Conservation (phyloP, 2,329 filamentous ascomycete species). For the Ascocoryne sarcoides region DNA sequence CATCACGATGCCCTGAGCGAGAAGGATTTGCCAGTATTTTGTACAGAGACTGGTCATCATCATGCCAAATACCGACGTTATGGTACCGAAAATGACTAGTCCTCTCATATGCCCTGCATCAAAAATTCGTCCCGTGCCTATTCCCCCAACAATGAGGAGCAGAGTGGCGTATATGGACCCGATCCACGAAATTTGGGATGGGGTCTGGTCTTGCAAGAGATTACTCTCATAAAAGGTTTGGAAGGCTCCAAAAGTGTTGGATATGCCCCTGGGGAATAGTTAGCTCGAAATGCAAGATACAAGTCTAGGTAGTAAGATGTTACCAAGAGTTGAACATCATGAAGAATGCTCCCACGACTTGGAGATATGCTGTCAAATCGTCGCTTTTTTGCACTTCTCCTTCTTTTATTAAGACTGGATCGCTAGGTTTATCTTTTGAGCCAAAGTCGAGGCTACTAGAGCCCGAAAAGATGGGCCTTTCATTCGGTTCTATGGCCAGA, state of each 20-base stretch:
- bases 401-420: neutral
- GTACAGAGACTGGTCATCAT: conserved; percentile 29
- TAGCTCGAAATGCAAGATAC: neutral
- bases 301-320: neutral
- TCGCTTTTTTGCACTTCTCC: conserved; percentile 1
- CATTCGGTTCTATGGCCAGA: neutral
- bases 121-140: conserved; percentile 18
- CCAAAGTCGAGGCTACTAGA: neutral
- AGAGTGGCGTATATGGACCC: conserved; percentile 39
- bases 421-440: neutral
- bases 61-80: conserved; percentile 36
- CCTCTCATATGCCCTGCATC: conserved; percentile 17
- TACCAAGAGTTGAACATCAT: conserved; percentile 49
- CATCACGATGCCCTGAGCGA: conserved; percentile 44
- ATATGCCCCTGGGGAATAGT: conserved; percentile 13
- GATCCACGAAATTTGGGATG: conserved; percentile 38
- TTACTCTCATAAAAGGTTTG: conserved; percentile 33
- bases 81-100: conserved; percentile 16
- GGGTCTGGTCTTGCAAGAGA: conserved; percentile 28
- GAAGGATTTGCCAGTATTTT: conserved; percentile 44
- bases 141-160: conserved; percentile 30
- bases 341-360: conserved; percentile 42
- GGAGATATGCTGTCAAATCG: conserved; percentile 40
- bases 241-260: conserved; percentile 32
- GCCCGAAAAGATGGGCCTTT: neutral